Percentiles rank a stretch among this genome's conserved stretches.
Evolutionary conservation across 2,329 filamentous ascomycete genomes (phyloP).

Genomic region (Sporothrix pseudoabietina): DNA sequence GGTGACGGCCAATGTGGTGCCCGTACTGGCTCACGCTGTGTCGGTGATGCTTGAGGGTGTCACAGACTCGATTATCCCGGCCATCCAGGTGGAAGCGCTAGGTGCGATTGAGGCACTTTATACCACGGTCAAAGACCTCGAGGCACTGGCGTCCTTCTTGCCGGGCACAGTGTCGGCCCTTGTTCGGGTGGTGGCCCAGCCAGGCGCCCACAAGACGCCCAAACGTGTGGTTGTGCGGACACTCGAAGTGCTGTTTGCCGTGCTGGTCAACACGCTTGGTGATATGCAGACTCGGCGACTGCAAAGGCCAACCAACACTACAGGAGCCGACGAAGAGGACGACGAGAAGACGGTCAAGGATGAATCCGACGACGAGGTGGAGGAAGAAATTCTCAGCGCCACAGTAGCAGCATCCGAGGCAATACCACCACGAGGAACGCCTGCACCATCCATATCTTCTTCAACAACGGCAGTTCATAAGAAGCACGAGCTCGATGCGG

Average conservation of each 20-base stretch:
- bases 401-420: slow-evolving; percentile 1
- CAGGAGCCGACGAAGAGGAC: not conserved
- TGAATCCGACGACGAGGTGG: slow-evolving; percentile 29
- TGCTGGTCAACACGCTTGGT: slow-evolving; percentile 58
- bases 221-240: slow-evolving; percentile 66
- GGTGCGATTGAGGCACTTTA: slow-evolving; percentile 65
- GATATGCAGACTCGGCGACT: slow-evolving; percentile 59
- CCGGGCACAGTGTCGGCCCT: slow-evolving; percentile 85
- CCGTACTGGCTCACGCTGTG: slow-evolving; percentile 78
- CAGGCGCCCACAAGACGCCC: slow-evolving; percentile 56
- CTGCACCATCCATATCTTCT: not conserved
- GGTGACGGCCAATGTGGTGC: slow-evolving; percentile 64
- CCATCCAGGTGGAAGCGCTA: slow-evolving; percentile 72
- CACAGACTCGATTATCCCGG: slow-evolving; percentile 62
- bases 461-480: not conserved
- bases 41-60: slow-evolving; percentile 77
- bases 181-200: slow-evolving; percentile 71
- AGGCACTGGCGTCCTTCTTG: slow-evolving; percentile 81
- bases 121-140: slow-evolving; percentile 65
- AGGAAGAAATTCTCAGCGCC: slow-evolving; percentile 34
- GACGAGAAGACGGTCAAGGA: slow-evolving; percentile 34
- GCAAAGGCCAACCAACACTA: slow-evolving; percentile 38
- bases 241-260: slow-evolving; percentile 59
- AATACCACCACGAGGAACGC: not conserved
- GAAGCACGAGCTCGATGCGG: slow-evolving; percentile 38